Base-by-base conservation (phyloP, 352 stramenopile genomes). In the Plasmopara muralis region DNA sequence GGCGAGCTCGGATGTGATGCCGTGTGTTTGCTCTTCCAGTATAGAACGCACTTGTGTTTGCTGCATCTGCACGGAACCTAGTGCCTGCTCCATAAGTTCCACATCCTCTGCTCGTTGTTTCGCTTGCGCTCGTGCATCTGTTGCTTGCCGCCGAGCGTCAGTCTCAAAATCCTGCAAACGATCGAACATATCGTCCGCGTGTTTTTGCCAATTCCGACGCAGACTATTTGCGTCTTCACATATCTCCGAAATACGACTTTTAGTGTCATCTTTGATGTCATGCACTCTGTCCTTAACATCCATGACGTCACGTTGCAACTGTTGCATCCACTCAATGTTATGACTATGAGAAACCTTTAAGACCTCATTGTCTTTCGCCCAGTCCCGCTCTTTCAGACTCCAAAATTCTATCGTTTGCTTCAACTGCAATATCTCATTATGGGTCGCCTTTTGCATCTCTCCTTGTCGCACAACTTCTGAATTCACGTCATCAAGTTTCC, bases 321-420 rank as follows among this genome's bases (percentile, higher is more conserved):
- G 74, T 48, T 92, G 81, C 81, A 92, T 92, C 81, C 81, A 92
- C 64, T 92, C 81, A 34, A 89, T 50, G 47, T 92, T 87, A 59
- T 89, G 81, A 35, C 61, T 73, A 52, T 92, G 81, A n/a, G 76
- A 87, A 1, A 76, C 68, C 52, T 92, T 92, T 28, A 89, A 66
- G 44, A 92, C 86, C 55, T 92, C 81, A 34, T 89, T 89, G 49
- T 92, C 81, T 55, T 92, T 92, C 14, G 78, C 78, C 78, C 81
- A 92, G 53, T 92, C 78, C 18, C 81, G 74, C 68, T 92, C 81
- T 45, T 92, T 92, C 0, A 87, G 41, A 12, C 65, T 72, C 81
- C 81, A 92, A 43, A 88, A 68, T 58, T 92, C 81, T 65, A 88
- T 75, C 39, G 77, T 80, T 9, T 78, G 74, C 57, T 87, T 89